Evolutionary conservation across 805 yeast species (phyloP), one percentile per base, ranked within the genome.

Genomic region (Isabelozyma heimii): DNA sequence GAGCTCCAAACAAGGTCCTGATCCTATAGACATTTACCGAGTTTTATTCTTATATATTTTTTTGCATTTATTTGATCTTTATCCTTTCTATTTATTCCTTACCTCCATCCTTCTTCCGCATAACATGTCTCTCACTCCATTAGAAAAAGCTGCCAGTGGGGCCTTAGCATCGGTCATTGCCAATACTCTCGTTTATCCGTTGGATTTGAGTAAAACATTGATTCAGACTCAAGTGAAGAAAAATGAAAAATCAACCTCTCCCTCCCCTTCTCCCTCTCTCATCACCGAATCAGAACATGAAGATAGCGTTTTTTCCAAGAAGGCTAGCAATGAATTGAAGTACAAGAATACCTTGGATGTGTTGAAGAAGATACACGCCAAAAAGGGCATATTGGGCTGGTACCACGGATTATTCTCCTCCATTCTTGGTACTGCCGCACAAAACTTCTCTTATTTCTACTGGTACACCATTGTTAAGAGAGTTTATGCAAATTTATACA

Each of bases 111-210:
- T 6, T 6, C 4, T 6, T 6, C 24, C 24, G 24, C 24, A 20
- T 20, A 20, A 35, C 17, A 80, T 80, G 84, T 71, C 81, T 6
- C 75, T 79, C 44, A 61, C 84, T n/a, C 86, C 89, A 7, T 69
- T 89, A 60, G 95, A 89, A 54, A 82, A 83, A 59, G 96, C 96
- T 0, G 76, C 87, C 13, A 83, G 88, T 44, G 96, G 96, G 0
- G 89, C 96, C 0, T 73, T 85, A 43, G 94, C 95, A 8, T 88
- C 95, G 1, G 85, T 84, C 17, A 63, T 87, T 44, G 96, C 96
- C 39, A 89, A 87, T 67, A 71, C 89, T 7, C 73, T 83, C 40
- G 91, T 89, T 1, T 89, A 89, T 60, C 96, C 96, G 0, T 67
- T 89, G 42, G 96, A 89, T 61, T 71, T 89, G 59, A 79, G 87